A percentile compares a stretch with the other conserved stretches of the same genome.
These are phyloP conservation scores for Fraxinus floribunda DNA, from an alignment of 305 asterid genomes.

Conservation along the genomic window DNA sequence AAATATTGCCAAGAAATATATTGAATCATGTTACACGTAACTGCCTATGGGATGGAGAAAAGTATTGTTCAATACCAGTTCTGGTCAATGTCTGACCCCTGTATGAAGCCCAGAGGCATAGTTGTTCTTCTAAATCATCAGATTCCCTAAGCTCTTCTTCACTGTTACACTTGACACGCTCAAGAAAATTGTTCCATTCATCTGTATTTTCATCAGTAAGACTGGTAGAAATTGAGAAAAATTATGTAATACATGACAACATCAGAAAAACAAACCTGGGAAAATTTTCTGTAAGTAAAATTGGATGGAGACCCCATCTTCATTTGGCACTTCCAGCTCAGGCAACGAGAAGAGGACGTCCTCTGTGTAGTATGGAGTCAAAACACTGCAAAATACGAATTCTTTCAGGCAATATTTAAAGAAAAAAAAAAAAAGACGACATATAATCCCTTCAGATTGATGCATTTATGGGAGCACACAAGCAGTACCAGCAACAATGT, in stretches of 20 bases:
- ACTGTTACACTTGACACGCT: conserved; percentile 59
- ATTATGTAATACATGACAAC: conserved; percentile 13
- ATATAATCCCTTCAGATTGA: neutral
- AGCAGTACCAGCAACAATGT: neutral
- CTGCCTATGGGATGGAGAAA: neutral
- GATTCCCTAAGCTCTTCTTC: conserved; percentile 85
- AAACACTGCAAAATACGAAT: conserved; percentile 49
- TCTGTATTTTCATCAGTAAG: conserved; percentile 44
- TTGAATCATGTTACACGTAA: neutral
- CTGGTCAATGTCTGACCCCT: conserved; percentile 96
- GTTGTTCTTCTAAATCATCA: conserved; percentile 80
- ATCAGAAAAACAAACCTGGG: conserved; percentile 66
- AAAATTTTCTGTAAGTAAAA: conserved; percentile 94
- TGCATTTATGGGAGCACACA: neutral
- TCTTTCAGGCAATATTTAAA: neutral
- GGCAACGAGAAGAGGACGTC: conserved; percentile 94
- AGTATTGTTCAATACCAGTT: conserved; percentile 57
- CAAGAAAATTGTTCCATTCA: conserved; percentile 98
- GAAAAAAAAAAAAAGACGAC: neutral
- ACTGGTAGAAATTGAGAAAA: conserved; percentile 18
- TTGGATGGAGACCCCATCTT: conserved; percentile 97
- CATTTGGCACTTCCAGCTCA: conserved; percentile 86
- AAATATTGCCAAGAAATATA: neutral
- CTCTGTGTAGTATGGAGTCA: conserved; percentile 94
- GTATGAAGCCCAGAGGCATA: conserved; percentile 98